Evolutionary conservation across 768 basidiomycete species (phyloP), one percentile per base, ranked within the genome.

Genomic region (Tulasnella sp.): DNA sequence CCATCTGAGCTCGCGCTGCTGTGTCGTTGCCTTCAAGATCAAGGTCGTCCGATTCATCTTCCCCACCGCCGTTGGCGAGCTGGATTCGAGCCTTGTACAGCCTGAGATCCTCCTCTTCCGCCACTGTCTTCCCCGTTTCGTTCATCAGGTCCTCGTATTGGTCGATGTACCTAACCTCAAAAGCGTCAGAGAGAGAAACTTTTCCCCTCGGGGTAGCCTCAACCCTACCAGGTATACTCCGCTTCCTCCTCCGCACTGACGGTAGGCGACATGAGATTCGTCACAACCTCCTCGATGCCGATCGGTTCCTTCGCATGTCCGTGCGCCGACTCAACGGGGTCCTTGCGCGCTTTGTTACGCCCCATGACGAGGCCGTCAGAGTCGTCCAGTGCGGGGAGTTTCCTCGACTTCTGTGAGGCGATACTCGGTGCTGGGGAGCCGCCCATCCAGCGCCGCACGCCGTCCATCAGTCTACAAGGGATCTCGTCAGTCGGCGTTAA

Each of bases 381-480:
- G 34, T 69, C 42, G 32, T 40, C 66, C 47, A 42, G 39, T 14
- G 22, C 68, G 34, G 34, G n/a, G 62, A 26, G 75, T 65, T 32
- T 67, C 34, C 75, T 73, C 14, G 74, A 72, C 40, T 73, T 70
- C 74, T 75, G 75, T 1, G 74, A 73, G 42, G 74, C 32, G 40
- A 40, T 63, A 40, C 34, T 22, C 36, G n/a, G 40, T 73, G 29
- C 35, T 19, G 84, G 81, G 59, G 84, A 83, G 0, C 89, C 83
- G 11, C 87, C 83, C 69, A 93, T 92, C 90, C 90, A 92, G 19
- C 87, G 85, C 35, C 89, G 84, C 11, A 93, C 89, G 34, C 91
- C 91, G 74, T 89, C 89, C 73, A 93, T 90, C 69, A 92, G 82
- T 71, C 90, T 92, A 74, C 67, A 32, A n/a, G 66, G 14, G 12